phyloP scores from a whole-genome alignment of 345 rosid genomes.

The Melastoma malabathricum region DNA sequence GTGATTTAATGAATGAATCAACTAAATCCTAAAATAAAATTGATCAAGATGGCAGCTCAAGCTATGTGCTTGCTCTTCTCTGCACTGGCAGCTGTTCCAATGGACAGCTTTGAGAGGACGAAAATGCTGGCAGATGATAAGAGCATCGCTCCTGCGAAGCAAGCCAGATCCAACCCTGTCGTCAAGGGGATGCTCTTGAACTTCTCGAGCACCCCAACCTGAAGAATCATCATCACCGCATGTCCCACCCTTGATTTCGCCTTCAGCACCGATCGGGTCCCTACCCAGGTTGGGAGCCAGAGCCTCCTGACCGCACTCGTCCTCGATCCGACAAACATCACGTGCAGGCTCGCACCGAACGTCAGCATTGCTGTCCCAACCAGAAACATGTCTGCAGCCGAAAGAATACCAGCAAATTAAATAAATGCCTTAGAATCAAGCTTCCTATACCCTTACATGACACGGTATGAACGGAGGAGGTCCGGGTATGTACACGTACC shows the following conservation, averaged over 20 bases:
- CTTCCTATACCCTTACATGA: neutral
- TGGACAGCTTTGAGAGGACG: conserved; percentile 44
- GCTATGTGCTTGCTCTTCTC: neutral
- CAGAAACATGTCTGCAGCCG: conserved; percentile 50
- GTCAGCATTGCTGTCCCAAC: conserved; percentile 53
- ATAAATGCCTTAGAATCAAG: neutral
- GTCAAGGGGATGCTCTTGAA: conserved; percentile 37
- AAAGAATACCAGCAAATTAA: neutral
- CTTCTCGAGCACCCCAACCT: conserved; percentile 57
- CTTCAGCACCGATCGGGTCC: conserved; percentile 38
- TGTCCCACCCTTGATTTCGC: conserved; percentile 61
- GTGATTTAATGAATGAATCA: no score
- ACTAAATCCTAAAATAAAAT: no score
- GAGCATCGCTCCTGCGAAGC: conserved; percentile 51
- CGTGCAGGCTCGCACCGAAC: conserved; percentile 45
- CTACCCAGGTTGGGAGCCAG: conserved; percentile 33
- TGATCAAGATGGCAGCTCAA: no score
- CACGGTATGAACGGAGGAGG: neutral
- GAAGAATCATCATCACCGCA: conserved; percentile 57
- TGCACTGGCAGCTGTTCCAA: neutral
- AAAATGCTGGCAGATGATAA: conserved; percentile 43
- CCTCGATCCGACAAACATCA: conserved; percentile 46
- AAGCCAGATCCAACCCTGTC: conserved; percentile 48
- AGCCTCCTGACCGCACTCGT: neutral
- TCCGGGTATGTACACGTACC: conserved; percentile 21